phyloP scores from a whole-genome alignment of 2,329 filamentous ascomycete genomes.

The Beauveria sp. region DNA sequence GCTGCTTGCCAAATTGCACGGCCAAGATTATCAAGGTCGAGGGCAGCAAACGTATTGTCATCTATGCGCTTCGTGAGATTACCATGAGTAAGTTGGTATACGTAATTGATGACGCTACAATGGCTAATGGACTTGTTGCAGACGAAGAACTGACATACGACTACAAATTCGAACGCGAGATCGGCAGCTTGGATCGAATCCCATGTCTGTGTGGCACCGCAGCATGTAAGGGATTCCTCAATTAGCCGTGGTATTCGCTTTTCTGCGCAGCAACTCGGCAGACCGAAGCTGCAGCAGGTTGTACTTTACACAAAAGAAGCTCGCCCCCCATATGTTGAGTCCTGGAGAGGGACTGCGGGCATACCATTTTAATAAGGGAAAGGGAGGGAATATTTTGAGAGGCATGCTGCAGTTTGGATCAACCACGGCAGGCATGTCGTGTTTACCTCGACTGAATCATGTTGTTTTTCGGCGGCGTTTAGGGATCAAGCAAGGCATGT shows the following conservation, averaged over 20 bases:
- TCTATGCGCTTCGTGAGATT: conserved; percentile 95
- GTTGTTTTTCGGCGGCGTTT: conserved; percentile 2
- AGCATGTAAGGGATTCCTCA: conserved; percentile 97
- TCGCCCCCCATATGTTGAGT: neutral
- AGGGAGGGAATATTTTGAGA: neutral
- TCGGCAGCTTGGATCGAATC: conserved; percentile 88
- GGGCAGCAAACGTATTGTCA: conserved; percentile 95
- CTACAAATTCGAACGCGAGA: conserved; percentile 98
- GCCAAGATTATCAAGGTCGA: conserved; percentile 99
- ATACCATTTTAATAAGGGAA: neutral
- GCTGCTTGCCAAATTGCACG: conserved; percentile 96
- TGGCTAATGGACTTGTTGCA: conserved; percentile 31
- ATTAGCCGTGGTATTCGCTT: conserved; percentile 45
- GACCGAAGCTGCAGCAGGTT: neutral
- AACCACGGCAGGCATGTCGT: neutral
- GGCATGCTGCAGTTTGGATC: neutral
- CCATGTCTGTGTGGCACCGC: conserved; percentile 94
- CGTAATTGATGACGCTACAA: neutral
- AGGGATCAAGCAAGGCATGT: conserved; percentile 1
- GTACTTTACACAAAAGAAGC: neutral
- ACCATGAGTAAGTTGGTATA: conserved; percentile 65
- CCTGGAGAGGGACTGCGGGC: neutral
- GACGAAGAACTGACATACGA: conserved; percentile 99
- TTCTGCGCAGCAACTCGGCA: neutral
- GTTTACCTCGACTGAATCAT: neutral